These are phyloP conservation scores for Kernera saxatilis DNA, from an alignment of 345 rosid genomes.

Conservation along the genomic window DNA sequence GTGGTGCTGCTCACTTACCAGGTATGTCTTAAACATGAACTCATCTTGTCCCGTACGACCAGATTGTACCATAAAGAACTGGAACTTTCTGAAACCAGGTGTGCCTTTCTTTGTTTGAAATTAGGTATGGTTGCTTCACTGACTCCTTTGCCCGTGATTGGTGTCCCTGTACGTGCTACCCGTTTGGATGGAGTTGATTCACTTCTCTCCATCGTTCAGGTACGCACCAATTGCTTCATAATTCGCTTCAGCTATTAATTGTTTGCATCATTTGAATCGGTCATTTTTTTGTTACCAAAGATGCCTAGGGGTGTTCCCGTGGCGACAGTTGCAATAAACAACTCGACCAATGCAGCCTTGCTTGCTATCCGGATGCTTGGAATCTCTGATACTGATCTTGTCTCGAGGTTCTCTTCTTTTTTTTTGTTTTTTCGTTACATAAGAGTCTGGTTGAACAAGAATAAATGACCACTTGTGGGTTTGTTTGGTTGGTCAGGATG, in stretches of 20 bases:
- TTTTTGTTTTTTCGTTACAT: background rate
- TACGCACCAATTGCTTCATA: conserved; percentile 10
- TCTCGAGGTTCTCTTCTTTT: conserved; percentile 35
- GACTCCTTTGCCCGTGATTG: conserved; percentile 88
- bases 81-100: background rate
- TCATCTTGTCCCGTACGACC: background rate
- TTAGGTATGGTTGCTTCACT: conserved; percentile 94
- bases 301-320: conserved; percentile 98
- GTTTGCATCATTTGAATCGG: background rate
- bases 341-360: conserved; percentile 83
- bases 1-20: conserved; percentile 98
- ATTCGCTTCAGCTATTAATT: background rate
- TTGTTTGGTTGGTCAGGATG: conserved; percentile 47
- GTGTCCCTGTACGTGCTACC: conserved; percentile 87
- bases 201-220: conserved; percentile 92
- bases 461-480: background rate
- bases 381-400: conserved; percentile 58
- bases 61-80: background rate
- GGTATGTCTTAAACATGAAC: conserved; percentile 38
- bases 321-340: conserved; percentile 87
- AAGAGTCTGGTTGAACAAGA: background rate
- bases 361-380: conserved; percentile 79
- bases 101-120: conserved; percentile 5
- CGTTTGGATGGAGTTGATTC: conserved; percentile 90
- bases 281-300: conserved; percentile 28